A percentile compares a stretch with the other conserved stretches of the same genome.
Evolutionary conservation across 805 yeast genomes (phyloP).

Genomic region (Metschnikowia amazonensis): DNA sequence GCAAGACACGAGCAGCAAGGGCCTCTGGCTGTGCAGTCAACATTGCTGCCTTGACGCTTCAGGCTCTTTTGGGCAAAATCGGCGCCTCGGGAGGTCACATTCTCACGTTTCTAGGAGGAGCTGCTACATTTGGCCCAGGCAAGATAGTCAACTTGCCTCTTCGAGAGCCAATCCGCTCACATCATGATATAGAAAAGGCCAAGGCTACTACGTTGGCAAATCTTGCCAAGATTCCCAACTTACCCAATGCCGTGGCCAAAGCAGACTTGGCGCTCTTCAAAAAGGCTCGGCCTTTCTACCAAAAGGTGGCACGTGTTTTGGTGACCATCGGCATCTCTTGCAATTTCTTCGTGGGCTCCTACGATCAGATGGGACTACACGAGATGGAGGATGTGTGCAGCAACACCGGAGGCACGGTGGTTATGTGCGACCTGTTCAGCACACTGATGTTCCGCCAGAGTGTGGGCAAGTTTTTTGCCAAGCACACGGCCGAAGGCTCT

Average conservation of each 20-base stretch:
- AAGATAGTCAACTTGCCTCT: slow-evolving; percentile 50
- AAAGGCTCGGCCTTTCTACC: slow-evolving; percentile 45
- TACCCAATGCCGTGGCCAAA: slow-evolving; percentile 27
- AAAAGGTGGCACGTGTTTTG: slow-evolving; percentile 44
- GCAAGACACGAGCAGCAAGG: slow-evolving; percentile 47
- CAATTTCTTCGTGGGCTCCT: slow-evolving; percentile 59
- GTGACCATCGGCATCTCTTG: slow-evolving; percentile 52
- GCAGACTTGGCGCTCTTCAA: slow-evolving; percentile 30
- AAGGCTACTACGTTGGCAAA: slow-evolving; percentile 24
- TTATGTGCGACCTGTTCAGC: slow-evolving; percentile 61
- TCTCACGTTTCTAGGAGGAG: slow-evolving; percentile 56
- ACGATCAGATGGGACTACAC: slow-evolving; percentile 64
- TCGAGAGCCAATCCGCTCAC: slow-evolving; percentile 64
- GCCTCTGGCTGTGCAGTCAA: slow-evolving; percentile 60
- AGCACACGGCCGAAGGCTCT: slow-evolving; percentile 21
- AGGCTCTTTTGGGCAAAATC: slow-evolving; percentile 38
- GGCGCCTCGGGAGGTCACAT: slow-evolving; percentile 50
- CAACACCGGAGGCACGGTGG: slow-evolving; percentile 60
- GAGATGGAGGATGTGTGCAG: slow-evolving; percentile 61
- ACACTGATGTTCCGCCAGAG: slow-evolving; percentile 70
- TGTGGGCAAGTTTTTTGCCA: slow-evolving; percentile 47
- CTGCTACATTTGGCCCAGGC: slow-evolving; percentile 66
- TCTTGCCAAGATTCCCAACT: slow-evolving; percentile 28
- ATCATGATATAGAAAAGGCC: slow-evolving; percentile 53
- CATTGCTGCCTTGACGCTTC: slow-evolving; percentile 39